A percentile compares a stretch with the other conserved stretches of the same genome.
phyloP scores from a whole-genome alignment of 768 basidiomycete genomes.

The Pleurotus eryngii region DNA sequence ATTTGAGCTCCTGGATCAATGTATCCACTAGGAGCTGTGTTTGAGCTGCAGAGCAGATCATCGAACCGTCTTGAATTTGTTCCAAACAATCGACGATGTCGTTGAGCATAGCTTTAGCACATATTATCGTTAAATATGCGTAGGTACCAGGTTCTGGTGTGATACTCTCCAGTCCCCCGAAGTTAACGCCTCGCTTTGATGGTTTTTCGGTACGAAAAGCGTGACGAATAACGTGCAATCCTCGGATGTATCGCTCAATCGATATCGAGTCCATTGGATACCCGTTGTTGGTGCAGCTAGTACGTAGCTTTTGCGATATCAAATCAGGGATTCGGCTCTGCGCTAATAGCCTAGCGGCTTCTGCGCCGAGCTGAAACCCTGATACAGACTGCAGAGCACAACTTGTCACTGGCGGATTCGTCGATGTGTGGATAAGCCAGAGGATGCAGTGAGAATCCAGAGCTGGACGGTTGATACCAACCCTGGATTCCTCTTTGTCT shows the following conservation, averaged over 20 bases:
- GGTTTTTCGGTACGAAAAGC: not conserved
- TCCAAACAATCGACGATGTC: conserved; percentile 5
- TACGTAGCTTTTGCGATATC: too few species aligned
- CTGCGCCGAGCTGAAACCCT: not conserved
- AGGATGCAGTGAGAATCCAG: conserved; percentile 4
- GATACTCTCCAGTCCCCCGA: not conserved
- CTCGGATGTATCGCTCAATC: conserved; percentile 7
- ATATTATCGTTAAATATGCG: conserved; percentile 1
- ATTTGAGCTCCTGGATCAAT: conserved; percentile 1
- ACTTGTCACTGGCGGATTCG: conserved; percentile 2
- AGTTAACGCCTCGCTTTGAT: not conserved
- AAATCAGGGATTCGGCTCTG: too few species aligned
- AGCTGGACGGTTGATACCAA: not conserved
- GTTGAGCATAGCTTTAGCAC: conserved; percentile 3
- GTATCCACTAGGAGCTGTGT: conserved; percentile 2
- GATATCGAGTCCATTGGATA: not conserved
- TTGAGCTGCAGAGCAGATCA: not conserved
- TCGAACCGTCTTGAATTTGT: not conserved
- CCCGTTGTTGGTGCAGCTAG: too few species aligned
- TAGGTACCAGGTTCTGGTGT: not conserved
- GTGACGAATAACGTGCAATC: conserved; percentile 3
- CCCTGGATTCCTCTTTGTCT: not conserved
- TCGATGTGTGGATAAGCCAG: conserved; percentile 8
- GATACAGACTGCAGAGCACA: conserved; percentile 7
- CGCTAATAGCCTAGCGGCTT: not conserved